Evolutionary conservation across 805 yeast genomes (phyloP).

Genomic region (Vanderwaltozyma verrucispora): DNA sequence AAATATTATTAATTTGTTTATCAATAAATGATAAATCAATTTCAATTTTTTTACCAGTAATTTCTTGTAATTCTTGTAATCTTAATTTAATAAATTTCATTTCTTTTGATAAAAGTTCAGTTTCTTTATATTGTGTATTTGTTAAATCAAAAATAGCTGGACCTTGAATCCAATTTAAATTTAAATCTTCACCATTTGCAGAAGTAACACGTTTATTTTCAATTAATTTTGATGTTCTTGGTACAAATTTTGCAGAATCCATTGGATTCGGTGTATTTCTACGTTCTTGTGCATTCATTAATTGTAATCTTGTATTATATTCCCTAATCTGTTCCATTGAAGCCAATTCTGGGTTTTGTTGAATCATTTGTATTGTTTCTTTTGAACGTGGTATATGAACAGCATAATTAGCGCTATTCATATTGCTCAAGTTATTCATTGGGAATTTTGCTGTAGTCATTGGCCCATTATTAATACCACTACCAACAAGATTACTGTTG

Average conservation of each 20-base stretch:
- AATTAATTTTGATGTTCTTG: slow-evolving; percentile 13
- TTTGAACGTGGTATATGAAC: slow-evolving; percentile 3
- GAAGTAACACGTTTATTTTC: slow-evolving; percentile 18
- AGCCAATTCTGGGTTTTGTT: slow-evolving; percentile 3
- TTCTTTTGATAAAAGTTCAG: slow-evolving; percentile 20
- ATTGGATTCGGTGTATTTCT: slow-evolving; percentile 11
- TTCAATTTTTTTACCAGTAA: slow-evolving; percentile 20
- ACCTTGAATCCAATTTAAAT: slow-evolving; percentile 24
- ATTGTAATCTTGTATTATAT: slow-evolving; percentile 21
- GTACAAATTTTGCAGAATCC: slow-evolving; percentile 18
- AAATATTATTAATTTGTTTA: background rate
- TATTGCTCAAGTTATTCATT: background rate
- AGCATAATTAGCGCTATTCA: background rate
- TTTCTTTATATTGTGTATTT: slow-evolving; percentile 16
- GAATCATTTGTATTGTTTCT: slow-evolving; percentile 3
- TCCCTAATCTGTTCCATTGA: slow-evolving; percentile 24
- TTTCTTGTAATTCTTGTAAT: slow-evolving; percentile 21
- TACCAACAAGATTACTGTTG: background rate
- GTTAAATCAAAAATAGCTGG: slow-evolving; percentile 24
- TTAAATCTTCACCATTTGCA: slow-evolving; percentile 8
- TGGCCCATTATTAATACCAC: background rate
- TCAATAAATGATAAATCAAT: slow-evolving; percentile 9
- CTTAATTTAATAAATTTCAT: slow-evolving; percentile 21
- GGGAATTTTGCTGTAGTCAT: background rate
- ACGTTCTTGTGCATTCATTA: slow-evolving; percentile 14